phyloP scores from a whole-genome alignment of 2,329 filamentous ascomycete genomes.

The Penicillium sp. region DNA sequence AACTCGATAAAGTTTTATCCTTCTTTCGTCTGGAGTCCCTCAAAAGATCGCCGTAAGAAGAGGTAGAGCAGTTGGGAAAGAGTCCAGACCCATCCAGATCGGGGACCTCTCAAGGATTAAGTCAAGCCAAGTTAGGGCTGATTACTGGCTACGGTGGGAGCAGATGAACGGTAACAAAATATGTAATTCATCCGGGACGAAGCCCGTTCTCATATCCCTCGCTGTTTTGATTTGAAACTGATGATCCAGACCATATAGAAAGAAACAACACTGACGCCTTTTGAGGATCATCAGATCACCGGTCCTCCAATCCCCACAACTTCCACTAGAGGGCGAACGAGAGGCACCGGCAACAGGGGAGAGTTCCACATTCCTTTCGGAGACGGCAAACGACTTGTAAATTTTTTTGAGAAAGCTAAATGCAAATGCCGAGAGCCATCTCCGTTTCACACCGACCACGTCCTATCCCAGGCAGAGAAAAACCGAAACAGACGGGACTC shows the following conservation, averaged over 20 bases:
- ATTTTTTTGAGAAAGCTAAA: conserved; percentile 6
- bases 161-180: conserved; percentile 29
- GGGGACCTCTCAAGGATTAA: no score
- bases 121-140: background rate
- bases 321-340: background rate
- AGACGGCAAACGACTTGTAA: conserved; percentile 4
- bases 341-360: conserved; percentile 5
- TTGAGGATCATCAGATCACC: conserved; percentile 22
- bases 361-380: conserved; percentile 9
- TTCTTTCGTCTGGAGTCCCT: no score
- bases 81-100: conserved; percentile 1
- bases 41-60: no score
- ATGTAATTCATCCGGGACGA: conserved; percentile 32
- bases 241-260: conserved; percentile 28
- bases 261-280: conserved; percentile 31
- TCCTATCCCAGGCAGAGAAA: conserved; percentile 7
- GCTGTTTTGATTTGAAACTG: conserved; percentile 25
- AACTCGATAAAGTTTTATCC: background rate
- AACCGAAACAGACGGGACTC: conserved; percentile 21
- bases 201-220: conserved; percentile 33
- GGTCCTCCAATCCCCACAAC: background rate
- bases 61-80: no score
- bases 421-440: conserved; percentile 9
- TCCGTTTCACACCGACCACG: conserved; percentile 10
- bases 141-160: background rate